Base-by-base conservation (phyloP, 2,329 filamentous ascomycete genomes). In the Fusarium sp. region DNA sequence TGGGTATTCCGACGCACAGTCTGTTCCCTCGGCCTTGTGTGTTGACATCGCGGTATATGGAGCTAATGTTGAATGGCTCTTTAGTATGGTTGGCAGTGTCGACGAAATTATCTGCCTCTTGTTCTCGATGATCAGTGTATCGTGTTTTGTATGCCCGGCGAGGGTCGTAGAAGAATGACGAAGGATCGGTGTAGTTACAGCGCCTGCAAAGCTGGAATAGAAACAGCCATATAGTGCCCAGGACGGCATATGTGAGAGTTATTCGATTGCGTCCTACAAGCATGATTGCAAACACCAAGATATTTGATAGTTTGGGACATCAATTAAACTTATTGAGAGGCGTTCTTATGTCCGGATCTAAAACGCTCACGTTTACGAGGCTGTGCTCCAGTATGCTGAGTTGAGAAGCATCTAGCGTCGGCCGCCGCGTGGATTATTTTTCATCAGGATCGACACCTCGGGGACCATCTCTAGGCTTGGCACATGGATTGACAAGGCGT, bases 1-100 rank as follows among this genome's bases (percentile, higher is more conserved):
- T 77, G 4, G 77, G 77, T 21, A 79, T 74, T 11, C 76, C 77
- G 21, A 79, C 48, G 28, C 76, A 79, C 3, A 60, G 48, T 3
- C 53, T 44, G 9, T 49, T 45, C 3, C 41, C n/a, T 13, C 7
- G 6, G 10, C 1, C 2, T 23, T 18, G 14, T 4, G n/a, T 13
- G 6, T n/a, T 5, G 3, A 49, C 6, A 5, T 37, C 13, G 1
- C 48, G 41, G 5, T 37, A 19, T 31, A 34, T 34, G 9, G 34
- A 42, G 4, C 51, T 23, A 3, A 43, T 10, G 6, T 58, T 57
- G 34, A 48, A 48, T 8, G 62, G 37, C 3, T 59, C 51, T 2
- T 58, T 51, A 7, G 57, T 46, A 11, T 54, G 37, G 11, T 56
- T 26, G 1, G 58, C 62, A 10, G 56, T 49, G 4, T 37, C 21